phyloP scores from a whole-genome alignment of 306 rosid species.

The Prunus mongolica region DNA sequence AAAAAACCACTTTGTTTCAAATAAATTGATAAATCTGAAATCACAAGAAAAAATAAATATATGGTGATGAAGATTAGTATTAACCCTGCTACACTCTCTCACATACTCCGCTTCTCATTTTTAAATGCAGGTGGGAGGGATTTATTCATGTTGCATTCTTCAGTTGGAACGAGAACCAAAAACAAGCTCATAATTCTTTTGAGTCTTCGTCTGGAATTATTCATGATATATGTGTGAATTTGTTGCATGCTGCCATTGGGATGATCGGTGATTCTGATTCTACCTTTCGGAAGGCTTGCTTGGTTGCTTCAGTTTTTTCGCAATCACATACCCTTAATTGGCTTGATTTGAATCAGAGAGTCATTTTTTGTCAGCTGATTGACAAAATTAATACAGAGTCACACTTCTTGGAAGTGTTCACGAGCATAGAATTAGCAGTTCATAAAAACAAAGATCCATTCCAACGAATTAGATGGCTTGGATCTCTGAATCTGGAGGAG shows the following conservation, averaged over 20 bases:
- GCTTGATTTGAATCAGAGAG: conserved; percentile 46
- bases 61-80: background rate
- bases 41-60: background rate
- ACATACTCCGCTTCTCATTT: conserved; percentile 5
- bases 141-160: conserved; percentile 60
- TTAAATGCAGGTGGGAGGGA: conserved; percentile 79
- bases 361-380: conserved; percentile 38
- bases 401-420: conserved; percentile 48
- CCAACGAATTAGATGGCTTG: conserved; percentile 60
- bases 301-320: conserved; percentile 47
- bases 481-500: conserved; percentile 32
- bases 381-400: conserved; percentile 46
- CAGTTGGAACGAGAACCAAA: conserved; percentile 51
- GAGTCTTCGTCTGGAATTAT: conserved; percentile 31
- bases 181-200: conserved; percentile 21
- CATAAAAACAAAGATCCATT: conserved; percentile 64
- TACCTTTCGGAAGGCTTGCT: conserved; percentile 69
- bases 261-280: conserved; percentile 48
- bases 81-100: background rate
- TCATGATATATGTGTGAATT: conserved; percentile 32
- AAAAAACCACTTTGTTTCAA: background rate
- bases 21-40: background rate
- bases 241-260: conserved; percentile 68
- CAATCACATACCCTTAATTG: conserved; percentile 30
- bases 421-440: conserved; percentile 41